These are phyloP conservation scores for Saussurea involucrata DNA, from an alignment of 129 eudicot genomes.

Conservation along the genomic window DNA sequence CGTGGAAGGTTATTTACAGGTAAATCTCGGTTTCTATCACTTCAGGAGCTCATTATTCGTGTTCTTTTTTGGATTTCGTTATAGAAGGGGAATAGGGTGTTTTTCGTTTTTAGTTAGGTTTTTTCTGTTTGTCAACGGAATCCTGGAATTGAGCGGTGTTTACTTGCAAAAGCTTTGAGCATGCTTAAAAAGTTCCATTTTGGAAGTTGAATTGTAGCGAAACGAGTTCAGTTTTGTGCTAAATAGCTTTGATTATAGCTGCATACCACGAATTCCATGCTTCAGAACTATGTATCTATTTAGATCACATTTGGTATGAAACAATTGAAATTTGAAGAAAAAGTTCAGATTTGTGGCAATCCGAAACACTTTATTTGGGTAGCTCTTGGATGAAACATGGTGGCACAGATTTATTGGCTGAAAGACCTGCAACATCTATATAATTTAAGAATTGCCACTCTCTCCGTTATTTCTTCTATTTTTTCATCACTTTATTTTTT, in stretches of 20 bases:
- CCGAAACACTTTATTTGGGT: background rate
- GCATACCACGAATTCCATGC: background rate
- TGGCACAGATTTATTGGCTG: background rate
- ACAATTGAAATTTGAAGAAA: background rate
- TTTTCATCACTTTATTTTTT: no score
- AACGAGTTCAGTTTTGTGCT: background rate
- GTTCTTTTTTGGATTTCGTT: background rate
- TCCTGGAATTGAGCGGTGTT: background rate
- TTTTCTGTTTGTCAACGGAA: background rate
- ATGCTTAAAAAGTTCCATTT: background rate
- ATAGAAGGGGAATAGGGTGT: background rate
- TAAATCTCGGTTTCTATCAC: background rate
- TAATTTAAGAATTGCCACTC: background rate
- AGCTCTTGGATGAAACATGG: background rate
- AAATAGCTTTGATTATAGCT: background rate
- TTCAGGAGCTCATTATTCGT: background rate
- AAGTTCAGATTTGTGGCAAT: background rate
- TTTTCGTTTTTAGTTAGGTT: background rate
- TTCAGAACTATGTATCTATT: background rate
- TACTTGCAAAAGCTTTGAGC: constrained; percentile 3
- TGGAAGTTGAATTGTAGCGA: background rate
- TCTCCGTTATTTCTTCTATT: no score
- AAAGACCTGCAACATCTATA: background rate
- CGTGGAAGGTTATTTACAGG: background rate
- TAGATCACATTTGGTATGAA: background rate